These are phyloP conservation scores for Penicillium tannophilum DNA, from an alignment of 495 filamentous ascomycete species.

Conservation along the genomic window DNA sequence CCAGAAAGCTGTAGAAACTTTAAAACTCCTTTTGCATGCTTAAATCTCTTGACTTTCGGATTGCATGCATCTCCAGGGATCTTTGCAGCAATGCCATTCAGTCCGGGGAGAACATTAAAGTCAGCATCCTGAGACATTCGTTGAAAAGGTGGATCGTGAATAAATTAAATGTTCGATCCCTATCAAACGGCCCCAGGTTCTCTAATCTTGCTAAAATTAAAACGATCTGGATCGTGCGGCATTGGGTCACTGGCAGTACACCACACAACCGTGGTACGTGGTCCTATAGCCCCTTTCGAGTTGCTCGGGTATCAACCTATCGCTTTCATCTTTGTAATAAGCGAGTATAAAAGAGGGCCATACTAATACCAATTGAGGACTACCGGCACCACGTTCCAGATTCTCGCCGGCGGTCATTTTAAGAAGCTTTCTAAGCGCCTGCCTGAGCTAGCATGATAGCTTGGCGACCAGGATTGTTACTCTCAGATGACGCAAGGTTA, in stretches of 20 bases:
- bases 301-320: too few relatives aligned
- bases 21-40: neutral
- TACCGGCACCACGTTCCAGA: too few relatives aligned
- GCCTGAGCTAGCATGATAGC: neutral
- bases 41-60: neutral
- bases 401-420: too few relatives aligned
- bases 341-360: too few relatives aligned
- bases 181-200: neutral
- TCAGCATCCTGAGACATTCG: neutral
- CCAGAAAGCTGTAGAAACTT: neutral
- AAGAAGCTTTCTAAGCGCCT: neutral
- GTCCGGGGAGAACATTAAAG: slow-evolving; percentile 8
- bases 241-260: neutral
- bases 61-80: neutral
- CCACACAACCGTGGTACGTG: neutral
- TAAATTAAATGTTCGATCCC: slow-evolving; percentile 1
- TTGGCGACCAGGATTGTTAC: neutral
- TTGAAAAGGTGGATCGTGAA: neutral
- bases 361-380: too few relatives aligned
- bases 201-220: neutral
- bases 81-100: neutral
- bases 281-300: neutral
- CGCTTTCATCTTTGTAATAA: too few relatives aligned
- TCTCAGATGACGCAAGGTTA: neutral
- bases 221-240: too few relatives aligned